Base-by-base conservation (phyloP, 83 land plant genomes). In the Diphasiastrum complanatum region DNA sequence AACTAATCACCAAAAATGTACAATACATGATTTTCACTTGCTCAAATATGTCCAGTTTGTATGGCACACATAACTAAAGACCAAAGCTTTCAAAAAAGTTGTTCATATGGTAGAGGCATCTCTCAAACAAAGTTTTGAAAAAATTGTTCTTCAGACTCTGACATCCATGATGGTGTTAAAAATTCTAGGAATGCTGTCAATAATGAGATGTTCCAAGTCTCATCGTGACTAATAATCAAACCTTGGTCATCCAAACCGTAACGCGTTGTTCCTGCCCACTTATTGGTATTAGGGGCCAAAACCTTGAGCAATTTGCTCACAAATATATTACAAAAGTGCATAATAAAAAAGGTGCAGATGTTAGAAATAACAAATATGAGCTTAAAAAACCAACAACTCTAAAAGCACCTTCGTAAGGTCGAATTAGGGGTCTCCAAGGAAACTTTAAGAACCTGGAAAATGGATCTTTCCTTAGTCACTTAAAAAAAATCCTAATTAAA, bases 341-440 rank as follows among this genome's bases (percentile, higher is more conserved):
- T 8, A 43, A 32, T 30, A 22, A 26, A 22, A 45, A 26, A 22
- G 31, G 5, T 11, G 1, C 2, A 55, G 38, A 55, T 6, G 29
- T 28, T 5, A 28, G 5, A 27, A 6, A 55, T 24, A 23, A 6
- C 38, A 28, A 5, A 32, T 20, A 8, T 18, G 18, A 48, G n/a
- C 18, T 4, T 6, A 6, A 4, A 48, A 48, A 48, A 48, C n/a
- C n/a, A 18, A 6, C 23, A 48, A 18, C 6, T 5, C 4, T 5
- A n/a, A 27, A 18, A 4, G 18, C 36, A 76, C 79, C 79, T 72
- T 72, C 79, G 57, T 76, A 76, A 25, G 79, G 76, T 67, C n/a
- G 22, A n/a, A 76, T 76, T 26, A 72, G 76, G 37, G 79, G 79
- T 24, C 53, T 49, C 79, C 79, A 76, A 55, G 76, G 76, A 35